Evolutionary conservation across 306 rosid species (phyloP), one percentile per base, ranked within the genome.

Genomic region (Trifolium repens): DNA sequence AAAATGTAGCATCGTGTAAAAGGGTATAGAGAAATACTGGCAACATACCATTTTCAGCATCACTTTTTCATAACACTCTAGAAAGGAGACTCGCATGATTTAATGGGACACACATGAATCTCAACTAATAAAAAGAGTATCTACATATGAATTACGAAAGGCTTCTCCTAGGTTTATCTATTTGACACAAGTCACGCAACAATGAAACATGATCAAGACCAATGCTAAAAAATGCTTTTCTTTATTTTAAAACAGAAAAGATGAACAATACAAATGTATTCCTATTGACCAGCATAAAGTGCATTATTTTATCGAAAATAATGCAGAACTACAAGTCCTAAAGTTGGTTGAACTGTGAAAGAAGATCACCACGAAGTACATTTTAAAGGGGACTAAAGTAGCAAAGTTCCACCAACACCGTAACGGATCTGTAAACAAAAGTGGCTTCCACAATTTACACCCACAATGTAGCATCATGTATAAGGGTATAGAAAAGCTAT

Each of bases 251-350:
- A 50, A 17, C 42, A 30, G 37, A 22, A 70, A 60, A 50, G 27
- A 15, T 64, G 46, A 71, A 63, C 57, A 57, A 61, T 62, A 49
- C 22, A 70, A 85, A 69, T 42, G 17, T 73, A 55, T 44, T 72
- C 47, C 24, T 54, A 39, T 19, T 15, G 40, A 47, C 59, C 30
- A 32, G 49, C 27, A 58, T 46, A 50, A 58, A 59, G 57, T 46
- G 69, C 49, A 77, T 67, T 15, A 22, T 55, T 71, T 71, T 37
- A 64, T 30, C 70, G 11, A 9, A 32, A 15, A 62, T 65, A 76
- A 55, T 30, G 3, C 34, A 30, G 16, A 63, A 75, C 5, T 39
- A 53, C 3, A 71, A 62, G 67, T 22, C 58, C 54, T 24, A 66
- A 37, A 57, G 32, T 67, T 75, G 44, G 79, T 46, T 66, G 50